Base-by-base conservation (phyloP, 345 rosid genomes). In the Isatis tinctoria region DNA sequence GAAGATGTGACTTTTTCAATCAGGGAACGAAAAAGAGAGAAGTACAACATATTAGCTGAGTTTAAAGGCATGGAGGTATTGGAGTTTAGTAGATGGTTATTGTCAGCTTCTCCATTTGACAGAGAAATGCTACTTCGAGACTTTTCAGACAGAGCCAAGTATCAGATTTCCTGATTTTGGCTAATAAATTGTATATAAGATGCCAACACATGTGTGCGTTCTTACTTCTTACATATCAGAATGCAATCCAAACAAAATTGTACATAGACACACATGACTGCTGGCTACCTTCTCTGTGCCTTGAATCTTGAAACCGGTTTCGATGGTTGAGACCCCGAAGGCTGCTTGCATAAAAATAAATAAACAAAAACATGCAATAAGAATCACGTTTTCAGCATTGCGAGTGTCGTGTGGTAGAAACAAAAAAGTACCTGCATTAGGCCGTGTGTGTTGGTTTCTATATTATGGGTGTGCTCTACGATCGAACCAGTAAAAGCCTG, bases 301-400 rank as follows among this genome's bases (percentile, higher is more conserved):
- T 83, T 91, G 83, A 91, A 94, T 83, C 93, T 87, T 63, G 98
- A 94, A 65, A 88, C 75, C 6, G 88, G 96, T 79, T 81, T 90
- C 11, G 93, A 81, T 61, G 93, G 85, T 67, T 87, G 86, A 32
- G 86, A 74, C 69, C 41, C 65, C 37, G 85, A 73, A 60, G 75
- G 63, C 95, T 88, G 85, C 79, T 65, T 70, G 40, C 44, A 77
- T 60, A 61, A n/a, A 76, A 67, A 44, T 36, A 60, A 39, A 49
- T 20, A 67, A 32, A 40, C 67, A 37, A 45, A 65, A 17, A 70
- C 0, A 52, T 40, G 27, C 26, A 30, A 44, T 60, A 32, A 78
- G 74, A 60, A 49, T 40, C 35, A 66, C 26, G 48, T 58, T 28
- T 47, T 13, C 37, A 20, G 35, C 60, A 66, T 41, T 41, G 8